Evolutionary conservation across 441 rosid genomes (phyloP), one percentile per base, ranked within the genome.

Genomic region (Populus hybrid): DNA sequence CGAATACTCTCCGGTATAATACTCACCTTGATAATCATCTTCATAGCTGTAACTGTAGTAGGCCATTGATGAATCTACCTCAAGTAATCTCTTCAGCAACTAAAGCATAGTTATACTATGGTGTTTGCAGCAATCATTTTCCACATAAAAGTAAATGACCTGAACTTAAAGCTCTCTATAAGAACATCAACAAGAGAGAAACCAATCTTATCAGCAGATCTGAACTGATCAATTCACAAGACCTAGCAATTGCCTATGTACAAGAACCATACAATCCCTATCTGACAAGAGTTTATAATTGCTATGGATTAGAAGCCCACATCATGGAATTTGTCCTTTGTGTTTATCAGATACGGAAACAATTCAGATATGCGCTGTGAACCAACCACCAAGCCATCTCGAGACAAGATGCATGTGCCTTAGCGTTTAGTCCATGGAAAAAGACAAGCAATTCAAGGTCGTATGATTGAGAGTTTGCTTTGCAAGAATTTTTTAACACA

Each of bases 41-140:
- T 73, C 59, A 65, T 80, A 76, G 75, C 71, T 65, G 84, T 82
- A 69, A 76, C 71, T 73, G 83, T 77, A 79, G 59, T 67, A 73
- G 8, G 70, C 86, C 89, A 88, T 81, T 18, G 9, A 7, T 54
- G 82, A 70, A 54, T 74, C 79, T 64, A 46, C 61, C 72, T 76
- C 59, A 12, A 14, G 71, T 21, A 28, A 54, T 67, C 40, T 66
- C 26, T 18, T 42, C 59, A 54, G 30, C 50, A 38, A 21, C 18
- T 32, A 73, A 54, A 23, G 20, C 73, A 9, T 11, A 26, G 3
- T 23, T 26, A 66, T 66, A 11, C 0, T 4, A 1, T 26, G 69
- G 32, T 16, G 61, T 54, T 54, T 54, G 8, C 61, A 54, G 61
- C 7, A 18, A 54, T 18, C 21, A 54, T 54, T 18, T 54, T 54